phyloP scores from a whole-genome alignment of 768 basidiomycete genomes.

The Naganishia randhawae region DNA sequence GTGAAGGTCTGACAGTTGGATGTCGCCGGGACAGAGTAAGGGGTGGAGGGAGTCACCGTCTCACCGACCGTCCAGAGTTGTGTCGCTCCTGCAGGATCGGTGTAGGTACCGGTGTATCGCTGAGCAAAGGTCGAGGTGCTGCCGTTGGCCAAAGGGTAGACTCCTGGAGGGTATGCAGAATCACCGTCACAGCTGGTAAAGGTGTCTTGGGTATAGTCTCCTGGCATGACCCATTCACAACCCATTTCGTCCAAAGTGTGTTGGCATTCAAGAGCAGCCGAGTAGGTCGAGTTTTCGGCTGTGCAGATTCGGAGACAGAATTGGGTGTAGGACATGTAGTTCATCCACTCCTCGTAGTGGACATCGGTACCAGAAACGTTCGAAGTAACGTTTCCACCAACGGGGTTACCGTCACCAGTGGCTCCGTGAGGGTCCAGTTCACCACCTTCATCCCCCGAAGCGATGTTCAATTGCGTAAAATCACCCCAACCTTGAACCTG shows the following conservation, averaged over 20 bases:
- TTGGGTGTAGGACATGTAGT: slow-evolving; percentile 53
- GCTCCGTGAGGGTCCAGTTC: slow-evolving; percentile 36
- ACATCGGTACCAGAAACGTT: slow-evolving; percentile 50
- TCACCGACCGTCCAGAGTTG: slow-evolving; percentile 46
- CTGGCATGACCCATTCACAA: slow-evolving; percentile 33
- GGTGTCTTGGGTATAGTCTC: slow-evolving; percentile 45
- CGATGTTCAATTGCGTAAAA: slow-evolving; percentile 54
- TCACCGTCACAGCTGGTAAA: slow-evolving; percentile 56
- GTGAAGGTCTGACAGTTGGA: slow-evolving; percentile 49
- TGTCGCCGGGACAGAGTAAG: slow-evolving; percentile 45
- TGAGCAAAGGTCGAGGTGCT: slow-evolving; percentile 51
- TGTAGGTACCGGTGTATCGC: slow-evolving; percentile 51
- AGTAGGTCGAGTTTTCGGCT: slow-evolving; percentile 52
- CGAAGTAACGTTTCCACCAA: slow-evolving; percentile 52
- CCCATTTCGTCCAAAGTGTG: slow-evolving; percentile 51
- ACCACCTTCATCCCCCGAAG: slow-evolving; percentile 41
- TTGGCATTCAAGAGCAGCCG: slow-evolving; percentile 50
- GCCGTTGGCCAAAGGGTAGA: slow-evolving; percentile 51
- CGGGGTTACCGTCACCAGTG: slow-evolving; percentile 51
- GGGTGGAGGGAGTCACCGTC: slow-evolving; percentile 46
- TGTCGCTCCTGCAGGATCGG: slow-evolving; percentile 36
- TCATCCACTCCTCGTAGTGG: slow-evolving; percentile 55
- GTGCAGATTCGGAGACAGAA: slow-evolving; percentile 56
- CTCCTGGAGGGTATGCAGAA: slow-evolving; percentile 52
- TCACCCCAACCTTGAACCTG: slow-evolving; percentile 56